Evolutionary conservation across 495 filamentous ascomycete species (phyloP), one percentile per base, ranked within the genome.

Genomic region (Neurospora hispaniola): DNA sequence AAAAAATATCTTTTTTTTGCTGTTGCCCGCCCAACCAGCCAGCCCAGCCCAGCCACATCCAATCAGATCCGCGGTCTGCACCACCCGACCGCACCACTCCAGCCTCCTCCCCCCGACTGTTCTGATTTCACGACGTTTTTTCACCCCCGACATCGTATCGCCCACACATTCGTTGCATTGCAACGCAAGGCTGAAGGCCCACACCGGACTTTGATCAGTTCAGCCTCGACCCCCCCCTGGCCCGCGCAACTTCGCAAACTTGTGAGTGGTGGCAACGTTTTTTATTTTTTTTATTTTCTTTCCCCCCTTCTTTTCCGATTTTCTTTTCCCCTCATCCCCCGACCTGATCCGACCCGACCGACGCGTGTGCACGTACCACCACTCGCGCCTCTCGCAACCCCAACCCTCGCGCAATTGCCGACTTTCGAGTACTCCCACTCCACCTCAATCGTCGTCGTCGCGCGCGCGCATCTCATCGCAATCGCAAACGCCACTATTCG

Each of bases 361-460:
- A 77, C 80, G 80, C 78, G 80, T 77, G 79, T 71, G 79, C 79
- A 80, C 79, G 79, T 78, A 69, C 78, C 78, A 39, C 72, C 72
- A 59, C 75, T 70, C 54, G 54, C 54, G 68, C 74, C 72, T 66
- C 46, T 59, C 71, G 69, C 39, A 71, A 69, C 46, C 70, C 75
- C 70, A 71, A 73, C 54, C 74, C 54, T 73, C 74, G 46, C 71
- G 71, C 75, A 48, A 48, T 42, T 46, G 43, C 62, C 66, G 10
- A 54, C 71, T 18, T n/a, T 66, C 54, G 54, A 66, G 54, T 38
- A 14, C 54, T 35, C 14, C 54, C 23, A 35, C 12, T 72, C 71
- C 73, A 72, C 43, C n/a, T 43, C 74, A 71, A 42, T 73, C 23
- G 71, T 68, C 39, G 35, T 59, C 54, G 35, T 59, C 54, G 54